Evolutionary conservation across 495 filamentous ascomycete species (phyloP), one percentile per base, ranked within the genome.

Genomic region (Melanomma pulvis-pyrius): DNA sequence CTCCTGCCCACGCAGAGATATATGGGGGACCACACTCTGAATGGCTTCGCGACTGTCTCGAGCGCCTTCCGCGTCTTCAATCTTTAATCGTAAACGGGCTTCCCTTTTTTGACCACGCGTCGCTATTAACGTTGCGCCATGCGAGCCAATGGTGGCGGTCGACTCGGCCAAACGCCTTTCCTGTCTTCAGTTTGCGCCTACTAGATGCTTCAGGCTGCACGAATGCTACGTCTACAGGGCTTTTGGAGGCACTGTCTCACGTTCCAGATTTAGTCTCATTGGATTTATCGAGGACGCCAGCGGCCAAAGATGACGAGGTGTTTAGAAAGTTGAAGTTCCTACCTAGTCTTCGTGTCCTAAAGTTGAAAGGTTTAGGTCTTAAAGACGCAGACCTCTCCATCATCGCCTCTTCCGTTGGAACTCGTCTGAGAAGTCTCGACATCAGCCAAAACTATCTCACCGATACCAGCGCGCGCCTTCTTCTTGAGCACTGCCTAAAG

Each of bases 21-120:
- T 89, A 87, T 74, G 85, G 82, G 65, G 83, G 85, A 13, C 85
- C 86, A 4, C 82, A 84, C 59, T 78, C 79, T 12, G 82, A 81
- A 53, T 89, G 87, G 87, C 76, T 89, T 21, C 77, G 81, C 51
- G 85, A 89, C 61, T 79, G 88, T 28, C 78, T 89, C 17, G 83
- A 86, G 36, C 82, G 78, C 22, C 74, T 88, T 22, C 87, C 86
- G 1, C 81, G 80, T 39, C 75, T 89, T 21, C 87, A 88, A 68
- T 84, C 81, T 0, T 76, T 89, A 58, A 80, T 88, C 58, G 84
- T 88, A 0, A 82, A 85, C 9, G 80, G 80, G 30, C 75, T 88
- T 21, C 84, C 86, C 0, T 87, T 88, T 63, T 88, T 88, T 69
- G 86, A 88, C 55, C 84, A 89, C 63, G 80, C 81, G 69, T 78